Conservation (phyloP, 2,329 filamentous ascomycete genomes). For the Colletotrichum cuscutae region DNA sequence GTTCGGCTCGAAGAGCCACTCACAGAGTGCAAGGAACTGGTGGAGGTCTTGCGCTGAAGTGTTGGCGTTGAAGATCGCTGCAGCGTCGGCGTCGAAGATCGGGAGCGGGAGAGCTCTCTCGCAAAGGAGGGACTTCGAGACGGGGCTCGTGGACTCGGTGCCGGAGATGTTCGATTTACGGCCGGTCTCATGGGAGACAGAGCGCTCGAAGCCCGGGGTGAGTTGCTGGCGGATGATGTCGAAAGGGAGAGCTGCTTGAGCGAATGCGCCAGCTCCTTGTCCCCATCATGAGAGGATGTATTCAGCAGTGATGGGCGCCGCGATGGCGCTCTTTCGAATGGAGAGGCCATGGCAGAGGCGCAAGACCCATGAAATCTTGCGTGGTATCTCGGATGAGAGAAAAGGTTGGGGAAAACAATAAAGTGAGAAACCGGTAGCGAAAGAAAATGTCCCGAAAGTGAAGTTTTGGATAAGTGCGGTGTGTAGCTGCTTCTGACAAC, state of each 20-base stretch:
- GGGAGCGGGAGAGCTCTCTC: slow-evolving; percentile 53
- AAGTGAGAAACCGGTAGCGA: neutral
- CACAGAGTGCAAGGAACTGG: slow-evolving; percentile 65
- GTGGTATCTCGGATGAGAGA: neutral
- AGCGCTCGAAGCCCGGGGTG: slow-evolving; percentile 42
- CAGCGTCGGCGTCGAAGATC: slow-evolving; percentile 57
- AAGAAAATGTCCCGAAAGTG: neutral
- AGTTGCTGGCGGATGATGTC: slow-evolving; percentile 41
- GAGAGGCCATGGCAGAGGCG: slow-evolving; percentile 29
- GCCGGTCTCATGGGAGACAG: slow-evolving; percentile 50
- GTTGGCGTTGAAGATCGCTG: slow-evolving; percentile 56
- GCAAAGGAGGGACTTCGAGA: slow-evolving; percentile 56
- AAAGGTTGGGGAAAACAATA: neutral
- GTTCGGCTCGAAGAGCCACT: slow-evolving; percentile 45
- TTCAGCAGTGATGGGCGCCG: slow-evolving; percentile 46
- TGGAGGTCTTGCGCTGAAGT: slow-evolving; percentile 66
- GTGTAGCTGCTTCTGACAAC: slow-evolving; percentile 18
- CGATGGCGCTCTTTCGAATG: slow-evolving; percentile 37
- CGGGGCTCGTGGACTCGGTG: slow-evolving; percentile 49
- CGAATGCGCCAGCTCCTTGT: slow-evolving; percentile 51
- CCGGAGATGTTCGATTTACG: slow-evolving; percentile 49
- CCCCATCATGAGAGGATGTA: slow-evolving; percentile 41
- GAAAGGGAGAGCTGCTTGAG: slow-evolving; percentile 57
- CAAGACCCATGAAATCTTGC: slow-evolving; percentile 18
- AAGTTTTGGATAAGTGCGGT: neutral